A percentile compares a stretch with the other conserved stretches of the same genome.
Conservation (phyloP, 805 yeast genomes). For the Suhomyces xylopsoci region DNA sequence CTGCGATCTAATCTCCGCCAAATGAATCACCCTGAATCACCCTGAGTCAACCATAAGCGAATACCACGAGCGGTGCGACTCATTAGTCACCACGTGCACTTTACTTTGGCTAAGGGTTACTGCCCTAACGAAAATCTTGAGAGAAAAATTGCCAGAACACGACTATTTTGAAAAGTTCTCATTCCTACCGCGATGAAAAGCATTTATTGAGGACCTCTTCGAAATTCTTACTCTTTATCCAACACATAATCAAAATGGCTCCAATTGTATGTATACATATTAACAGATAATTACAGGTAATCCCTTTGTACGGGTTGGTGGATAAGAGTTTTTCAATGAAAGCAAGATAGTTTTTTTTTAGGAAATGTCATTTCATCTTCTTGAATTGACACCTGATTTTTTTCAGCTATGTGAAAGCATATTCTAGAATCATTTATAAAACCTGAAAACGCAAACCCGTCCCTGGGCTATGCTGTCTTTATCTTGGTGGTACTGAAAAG, state of each 20-base stretch:
- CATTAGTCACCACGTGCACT: constrained; percentile 1
- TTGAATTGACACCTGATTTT: constrained; percentile 3
- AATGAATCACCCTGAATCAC: constrained; percentile 6
- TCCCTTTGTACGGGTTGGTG: constrained; percentile 32
- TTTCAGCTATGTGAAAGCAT: constrained; percentile 3
- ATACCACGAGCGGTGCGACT: neutral
- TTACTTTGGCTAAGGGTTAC: neutral
- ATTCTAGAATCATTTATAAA: constrained; percentile 5
- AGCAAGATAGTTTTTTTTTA: constrained; percentile 2
- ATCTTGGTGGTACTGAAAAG: constrained; percentile 18
- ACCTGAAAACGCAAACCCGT: constrained; percentile 31
- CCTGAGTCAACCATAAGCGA: neutral
- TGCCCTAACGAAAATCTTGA: neutral
- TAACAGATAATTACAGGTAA: constrained; percentile 29
- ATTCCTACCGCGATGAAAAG: neutral
- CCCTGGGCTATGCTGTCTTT: constrained; percentile 51
- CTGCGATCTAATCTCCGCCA: neutral
- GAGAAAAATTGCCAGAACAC: neutral
- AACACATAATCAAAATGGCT: constrained; percentile 59
- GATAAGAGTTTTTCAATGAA: constrained; percentile 4
- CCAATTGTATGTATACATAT: constrained; percentile 73
- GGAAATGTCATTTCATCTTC: neutral
- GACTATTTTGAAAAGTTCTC: neutral
- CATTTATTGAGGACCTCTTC: neutral
- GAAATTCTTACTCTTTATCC: constrained; percentile 1